A percentile compares a stretch with the other conserved stretches of the same genome.
Evolutionary conservation across 768 basidiomycete species (phyloP).

Genomic region (Mycena sanguinolenta): DNA sequence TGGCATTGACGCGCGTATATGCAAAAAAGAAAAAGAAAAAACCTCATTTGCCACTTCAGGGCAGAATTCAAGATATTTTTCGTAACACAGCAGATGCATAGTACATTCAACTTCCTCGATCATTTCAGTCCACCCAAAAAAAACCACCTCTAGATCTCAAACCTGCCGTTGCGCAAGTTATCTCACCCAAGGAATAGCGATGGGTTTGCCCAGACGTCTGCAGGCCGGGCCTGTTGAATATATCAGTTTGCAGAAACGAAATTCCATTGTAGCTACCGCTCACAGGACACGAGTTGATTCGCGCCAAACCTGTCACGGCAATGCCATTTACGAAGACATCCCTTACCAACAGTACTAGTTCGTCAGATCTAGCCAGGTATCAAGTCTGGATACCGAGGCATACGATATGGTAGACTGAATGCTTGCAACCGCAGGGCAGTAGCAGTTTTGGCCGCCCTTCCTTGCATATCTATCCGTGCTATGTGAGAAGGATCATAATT

Average conservation of each 20-base stretch:
- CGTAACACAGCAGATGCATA: too few species aligned
- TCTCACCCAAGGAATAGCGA: background rate
- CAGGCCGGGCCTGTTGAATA: background rate
- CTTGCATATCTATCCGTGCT: background rate
- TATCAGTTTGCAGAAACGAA: background rate
- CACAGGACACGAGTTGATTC: background rate
- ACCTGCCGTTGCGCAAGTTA: background rate
- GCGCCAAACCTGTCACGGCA: background rate
- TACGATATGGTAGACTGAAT: background rate
- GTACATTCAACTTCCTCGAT: too few species aligned
- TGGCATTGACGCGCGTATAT: too few species aligned
- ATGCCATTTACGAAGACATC: background rate
- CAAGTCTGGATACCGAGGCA: background rate
- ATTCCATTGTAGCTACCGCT: background rate
- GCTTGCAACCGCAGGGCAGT: background rate
- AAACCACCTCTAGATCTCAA: too few species aligned
- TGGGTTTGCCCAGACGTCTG: background rate
- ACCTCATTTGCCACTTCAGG: too few species aligned
- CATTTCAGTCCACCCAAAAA: too few species aligned
- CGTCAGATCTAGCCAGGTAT: background rate
- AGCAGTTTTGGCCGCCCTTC: background rate
- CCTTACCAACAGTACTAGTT: background rate
- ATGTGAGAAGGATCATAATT: background rate
- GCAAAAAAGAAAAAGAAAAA: too few species aligned
- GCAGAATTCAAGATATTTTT: too few species aligned